phyloP scores from a whole-genome alignment of 73 alveolate genomes.

The Paramecium primaurelia region DNA sequence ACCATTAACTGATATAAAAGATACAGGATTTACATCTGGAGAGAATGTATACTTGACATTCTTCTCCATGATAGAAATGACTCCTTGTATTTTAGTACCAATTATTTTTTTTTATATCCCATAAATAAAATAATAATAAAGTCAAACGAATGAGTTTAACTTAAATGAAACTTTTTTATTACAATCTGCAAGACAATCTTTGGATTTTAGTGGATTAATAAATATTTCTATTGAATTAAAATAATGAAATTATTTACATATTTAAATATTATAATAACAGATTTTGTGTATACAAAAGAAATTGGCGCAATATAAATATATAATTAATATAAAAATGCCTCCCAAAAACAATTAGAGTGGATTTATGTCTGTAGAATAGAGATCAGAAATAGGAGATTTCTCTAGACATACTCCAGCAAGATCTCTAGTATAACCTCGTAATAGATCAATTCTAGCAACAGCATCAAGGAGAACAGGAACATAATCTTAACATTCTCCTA shows the following conservation, averaged over 20 bases:
- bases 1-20: not conserved
- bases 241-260: not conserved
- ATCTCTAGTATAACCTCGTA: not conserved
- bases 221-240: not conserved
- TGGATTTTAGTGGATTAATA: conserved; percentile 6
- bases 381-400: conserved; percentile 7
- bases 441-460: not conserved
- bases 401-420: conserved; percentile 42
- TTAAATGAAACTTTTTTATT: not conserved
- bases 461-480: conserved; percentile 36
- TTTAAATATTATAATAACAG: not conserved
- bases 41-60: not conserved
- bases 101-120: not conserved
- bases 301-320: conserved; percentile 4
- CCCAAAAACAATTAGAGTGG: not conserved
- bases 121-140: not conserved
- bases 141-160: not conserved
- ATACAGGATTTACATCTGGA: not conserved
- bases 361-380: conserved; percentile 16
- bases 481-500: conserved; percentile 9
- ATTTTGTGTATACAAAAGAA: not conserved
- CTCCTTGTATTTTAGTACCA: conserved; percentile 30
- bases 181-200: not conserved
- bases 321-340: conserved; percentile 29
- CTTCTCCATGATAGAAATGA: conserved; percentile 21